Conservation (phyloP, 768 basidiomycete genomes). For the Podaxis pistillaris region DNA sequence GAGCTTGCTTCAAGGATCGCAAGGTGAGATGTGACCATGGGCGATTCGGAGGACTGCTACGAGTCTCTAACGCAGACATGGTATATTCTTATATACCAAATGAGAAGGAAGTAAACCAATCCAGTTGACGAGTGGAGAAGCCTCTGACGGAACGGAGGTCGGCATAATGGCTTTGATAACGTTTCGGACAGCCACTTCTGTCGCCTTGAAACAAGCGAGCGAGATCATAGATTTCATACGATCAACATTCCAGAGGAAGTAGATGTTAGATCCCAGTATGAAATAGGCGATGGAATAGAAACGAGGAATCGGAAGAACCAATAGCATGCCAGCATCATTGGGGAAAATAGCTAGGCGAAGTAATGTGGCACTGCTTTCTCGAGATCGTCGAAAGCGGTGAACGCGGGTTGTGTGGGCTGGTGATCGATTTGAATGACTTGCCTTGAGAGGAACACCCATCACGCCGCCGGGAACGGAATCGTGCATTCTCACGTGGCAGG, state of each 20-base stretch:
- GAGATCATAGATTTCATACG: neutral
- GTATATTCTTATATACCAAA: slow-evolving; percentile 4
- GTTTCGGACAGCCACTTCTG: slow-evolving; percentile 9
- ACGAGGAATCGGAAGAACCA: slow-evolving; percentile 1
- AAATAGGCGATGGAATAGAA: neutral
- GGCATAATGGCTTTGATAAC: neutral
- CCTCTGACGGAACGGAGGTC: slow-evolving; percentile 11
- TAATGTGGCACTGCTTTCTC: slow-evolving; percentile 12
- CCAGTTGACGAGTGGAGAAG: slow-evolving; percentile 5
- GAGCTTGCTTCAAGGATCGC: slow-evolving; percentile 59
- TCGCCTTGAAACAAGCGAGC: slow-evolving; percentile 6
- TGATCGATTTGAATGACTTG: neutral
- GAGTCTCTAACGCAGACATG: neutral
- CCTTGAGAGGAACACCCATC: neutral
- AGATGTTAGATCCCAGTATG: neutral
- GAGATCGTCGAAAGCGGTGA: neutral
- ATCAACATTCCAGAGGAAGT: neutral
- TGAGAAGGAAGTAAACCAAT: neutral
- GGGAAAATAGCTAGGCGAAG: slow-evolving; percentile 8
- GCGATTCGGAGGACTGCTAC: slow-evolving; percentile 18
- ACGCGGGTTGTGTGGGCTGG: neutral
- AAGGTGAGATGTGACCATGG: slow-evolving; percentile 55
- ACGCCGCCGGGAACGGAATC: slow-evolving; percentile 3
- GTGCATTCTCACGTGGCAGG: neutral
- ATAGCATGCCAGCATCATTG: neutral